A percentile compares a stretch with the other conserved stretches of the same genome.
Conservation (phyloP, 306 rosid genomes). For the Myrica gale region DNA sequence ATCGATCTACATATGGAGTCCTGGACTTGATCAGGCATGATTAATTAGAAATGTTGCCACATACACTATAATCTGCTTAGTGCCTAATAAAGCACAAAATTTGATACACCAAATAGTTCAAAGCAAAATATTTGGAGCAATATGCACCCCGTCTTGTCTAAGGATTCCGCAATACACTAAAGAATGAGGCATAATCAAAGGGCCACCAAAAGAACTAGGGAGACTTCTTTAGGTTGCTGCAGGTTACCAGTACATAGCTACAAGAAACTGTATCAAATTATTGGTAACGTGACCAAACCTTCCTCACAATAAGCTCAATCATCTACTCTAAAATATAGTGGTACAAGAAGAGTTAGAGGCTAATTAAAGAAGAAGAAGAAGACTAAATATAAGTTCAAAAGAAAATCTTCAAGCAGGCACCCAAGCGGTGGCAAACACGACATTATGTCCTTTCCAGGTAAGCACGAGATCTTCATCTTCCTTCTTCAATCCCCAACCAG, state of each 20-base stretch:
- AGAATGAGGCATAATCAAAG: not conserved
- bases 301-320: constrained; percentile 8
- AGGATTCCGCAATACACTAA: not conserved
- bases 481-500: constrained; percentile 95
- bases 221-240: constrained; percentile 1
- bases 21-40: no score
- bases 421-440: constrained; percentile 87
- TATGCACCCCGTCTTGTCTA: not conserved
- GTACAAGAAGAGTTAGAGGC: not conserved
- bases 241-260: not conserved
- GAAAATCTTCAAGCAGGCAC: constrained; percentile 47
- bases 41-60: no score
- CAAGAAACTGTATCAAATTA: not conserved
- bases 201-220: not conserved
- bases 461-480: constrained; percentile 76
- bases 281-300: not conserved
- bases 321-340: not conserved
- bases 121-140: not conserved
- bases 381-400: not conserved
- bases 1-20: no score
- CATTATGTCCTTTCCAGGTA: constrained; percentile 98
- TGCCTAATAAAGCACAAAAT: no score
- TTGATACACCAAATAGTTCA: no score
- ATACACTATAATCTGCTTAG: no score
- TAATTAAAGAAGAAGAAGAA: not conserved